Percentiles rank a stretch among this genome's conserved stretches.
Evolutionary conservation across 73 alveolate species (phyloP).

Genomic region (Paramecium bursaria): DNA sequence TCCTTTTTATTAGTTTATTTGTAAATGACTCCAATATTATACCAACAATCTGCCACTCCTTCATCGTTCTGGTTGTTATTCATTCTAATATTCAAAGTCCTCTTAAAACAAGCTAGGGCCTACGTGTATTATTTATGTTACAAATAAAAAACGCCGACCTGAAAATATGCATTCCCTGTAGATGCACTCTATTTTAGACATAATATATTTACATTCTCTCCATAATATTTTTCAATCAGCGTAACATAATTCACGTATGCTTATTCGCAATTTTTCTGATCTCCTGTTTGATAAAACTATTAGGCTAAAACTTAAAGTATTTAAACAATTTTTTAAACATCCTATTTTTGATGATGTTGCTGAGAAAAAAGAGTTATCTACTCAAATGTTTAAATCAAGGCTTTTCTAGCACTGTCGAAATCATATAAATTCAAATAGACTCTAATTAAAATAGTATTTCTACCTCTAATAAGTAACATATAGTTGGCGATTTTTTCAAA

Average conservation of each 20-base stretch:
- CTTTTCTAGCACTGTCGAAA: conserved; percentile 17
- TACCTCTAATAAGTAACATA: conserved; percentile 27
- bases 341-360: not conserved
- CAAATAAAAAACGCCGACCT: conserved; percentile 28
- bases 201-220: conserved; percentile 25
- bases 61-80: conserved; percentile 13
- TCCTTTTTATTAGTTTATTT: conserved; percentile 12
- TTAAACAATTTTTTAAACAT: conserved; percentile 13
- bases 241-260: conserved; percentile 26
- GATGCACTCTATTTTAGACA: not conserved
- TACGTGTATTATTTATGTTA: conserved; percentile 42
- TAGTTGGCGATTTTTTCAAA: conserved; percentile 38
- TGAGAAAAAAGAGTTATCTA: not conserved
- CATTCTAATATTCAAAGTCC: conserved; percentile 19
- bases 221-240: conserved; percentile 35
- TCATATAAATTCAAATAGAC: conserved; percentile 8
- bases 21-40: conserved; percentile 32
- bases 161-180: conserved; percentile 50
- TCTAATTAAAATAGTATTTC: not conserved
- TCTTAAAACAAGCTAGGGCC: conserved; percentile 48
- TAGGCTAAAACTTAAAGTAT: conserved; percentile 37
- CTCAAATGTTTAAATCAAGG: conserved; percentile 10
- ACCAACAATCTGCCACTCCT: conserved; percentile 47
- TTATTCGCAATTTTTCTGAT: conserved; percentile 35
- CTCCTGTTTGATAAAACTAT: conserved; percentile 52